Percentiles rank a stretch among this genome's conserved stretches.
Conservation (phyloP, 2,329 filamentous ascomycete species). For the Claviceps pazoutovae region DNA sequence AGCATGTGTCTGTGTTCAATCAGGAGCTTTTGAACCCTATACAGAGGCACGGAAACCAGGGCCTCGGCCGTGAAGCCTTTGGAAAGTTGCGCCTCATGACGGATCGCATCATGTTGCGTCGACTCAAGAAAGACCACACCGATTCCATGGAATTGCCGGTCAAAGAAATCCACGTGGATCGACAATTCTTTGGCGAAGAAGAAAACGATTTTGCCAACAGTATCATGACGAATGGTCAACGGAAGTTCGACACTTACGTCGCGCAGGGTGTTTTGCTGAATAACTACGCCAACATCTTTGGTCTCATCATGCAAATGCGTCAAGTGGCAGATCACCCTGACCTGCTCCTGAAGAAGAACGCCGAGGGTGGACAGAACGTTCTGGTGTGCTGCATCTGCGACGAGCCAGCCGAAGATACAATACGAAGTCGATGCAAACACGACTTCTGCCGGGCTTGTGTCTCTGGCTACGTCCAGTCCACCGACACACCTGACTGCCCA, state of each 20-base stretch:
- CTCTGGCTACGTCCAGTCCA: conserved; percentile 52
- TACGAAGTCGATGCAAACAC: conserved; percentile 83
- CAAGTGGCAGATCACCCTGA: conserved; percentile 96
- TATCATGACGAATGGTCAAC: conserved; percentile 83
- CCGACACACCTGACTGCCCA: conserved; percentile 68
- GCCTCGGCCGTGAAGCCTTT: conserved; percentile 56
- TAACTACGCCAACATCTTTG: conserved; percentile 98
- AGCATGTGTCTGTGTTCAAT: conserved; percentile 57
- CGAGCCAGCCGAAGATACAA: conserved; percentile 86
- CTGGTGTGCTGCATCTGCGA: conserved; percentile 92
- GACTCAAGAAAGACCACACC: conserved; percentile 86
- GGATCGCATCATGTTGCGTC: conserved; percentile 86
- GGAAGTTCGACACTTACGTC: conserved; percentile 92
- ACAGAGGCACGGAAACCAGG: conserved; percentile 45
- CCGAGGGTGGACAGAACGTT: conserved; percentile 75
- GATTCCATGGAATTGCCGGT: conserved; percentile 92
- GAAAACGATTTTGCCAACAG: conserved; percentile 91
- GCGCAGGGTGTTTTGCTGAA: conserved; percentile 86
- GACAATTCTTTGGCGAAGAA: conserved; percentile 92
- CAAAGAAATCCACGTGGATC: conserved; percentile 82
- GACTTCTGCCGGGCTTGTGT: conserved; percentile 42
- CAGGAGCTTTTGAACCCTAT: conserved; percentile 87
- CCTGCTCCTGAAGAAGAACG: conserved; percentile 77
- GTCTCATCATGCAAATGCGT: conserved; percentile 97
- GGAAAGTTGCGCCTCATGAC: conserved; percentile 76